Conservation (phyloP, 2,329 filamentous ascomycete genomes). For the Fusarium camptoceras region DNA sequence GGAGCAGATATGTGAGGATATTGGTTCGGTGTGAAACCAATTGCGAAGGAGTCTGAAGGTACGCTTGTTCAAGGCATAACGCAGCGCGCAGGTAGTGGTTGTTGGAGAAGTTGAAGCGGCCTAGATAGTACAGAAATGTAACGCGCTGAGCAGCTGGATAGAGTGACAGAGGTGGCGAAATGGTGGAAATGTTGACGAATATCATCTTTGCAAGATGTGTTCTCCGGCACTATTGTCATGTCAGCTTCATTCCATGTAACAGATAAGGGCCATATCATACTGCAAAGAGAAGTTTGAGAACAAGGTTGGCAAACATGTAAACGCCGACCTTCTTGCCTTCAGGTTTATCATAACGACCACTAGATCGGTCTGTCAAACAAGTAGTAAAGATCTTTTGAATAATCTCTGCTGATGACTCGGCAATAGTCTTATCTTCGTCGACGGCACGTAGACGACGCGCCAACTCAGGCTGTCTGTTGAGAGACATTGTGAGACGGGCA, state of each 20-base stretch:
- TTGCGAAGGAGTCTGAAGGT: conserved; percentile 71
- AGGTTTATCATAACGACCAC: conserved; percentile 73
- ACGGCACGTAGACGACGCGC: conserved; percentile 72
- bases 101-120: conserved; percentile 88
- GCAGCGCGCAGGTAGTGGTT: conserved; percentile 84
- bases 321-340: conserved; percentile 89
- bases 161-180: conserved; percentile 81
- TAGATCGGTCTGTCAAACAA: conserved; percentile 83
- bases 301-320: conserved; percentile 92
- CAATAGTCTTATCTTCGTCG: conserved; percentile 78
- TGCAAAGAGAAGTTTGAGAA: conserved; percentile 87
- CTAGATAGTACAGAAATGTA: conserved; percentile 94
- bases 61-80: conserved; percentile 81
- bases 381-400: conserved; percentile 92
- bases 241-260: neutral
- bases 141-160: conserved; percentile 90
- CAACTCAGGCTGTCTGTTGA: conserved; percentile 84
- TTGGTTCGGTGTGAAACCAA: conserved; percentile 80
- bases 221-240: conserved; percentile 73
- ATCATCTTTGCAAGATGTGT: conserved; percentile 87
- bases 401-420: conserved; percentile 88
- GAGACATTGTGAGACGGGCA: conserved; percentile 83
- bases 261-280: conserved; percentile 55
- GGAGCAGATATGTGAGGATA: conserved; percentile 86
- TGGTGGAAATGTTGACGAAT: conserved; percentile 86